Conservation (phyloP, 2,329 filamentous ascomycete genomes). For the Clonostachys sp. region DNA sequence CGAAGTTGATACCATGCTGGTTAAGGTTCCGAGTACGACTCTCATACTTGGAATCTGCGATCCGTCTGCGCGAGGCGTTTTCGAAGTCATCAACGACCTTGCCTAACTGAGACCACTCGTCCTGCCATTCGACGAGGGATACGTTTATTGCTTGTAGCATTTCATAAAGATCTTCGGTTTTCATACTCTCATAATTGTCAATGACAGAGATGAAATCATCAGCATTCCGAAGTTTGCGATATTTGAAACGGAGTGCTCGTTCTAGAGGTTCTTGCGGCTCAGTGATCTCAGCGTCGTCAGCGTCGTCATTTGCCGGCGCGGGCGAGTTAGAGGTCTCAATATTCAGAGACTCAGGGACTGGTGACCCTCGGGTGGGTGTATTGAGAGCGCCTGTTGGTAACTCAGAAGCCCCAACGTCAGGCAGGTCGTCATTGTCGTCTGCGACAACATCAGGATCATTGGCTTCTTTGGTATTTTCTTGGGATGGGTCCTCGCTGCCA, state of each 20-base stretch:
- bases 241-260: constrained; percentile 29
- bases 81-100: constrained; percentile 53
- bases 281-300: constrained; percentile 25
- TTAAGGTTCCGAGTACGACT: constrained; percentile 35
- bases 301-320: constrained; percentile 26
- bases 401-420: constrained; percentile 19
- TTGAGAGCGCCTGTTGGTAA: constrained; percentile 28
- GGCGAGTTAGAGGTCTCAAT: constrained; percentile 29
- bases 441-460: constrained; percentile 8
- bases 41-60: constrained; percentile 42
- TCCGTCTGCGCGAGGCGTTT: constrained; percentile 45
- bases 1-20: constrained; percentile 33
- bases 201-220: constrained; percentile 43
- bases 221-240: constrained; percentile 44
- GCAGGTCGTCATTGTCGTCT: constrained; percentile 23
- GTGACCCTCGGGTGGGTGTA: constrained; percentile 31
- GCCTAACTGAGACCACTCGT: constrained; percentile 46
- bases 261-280: constrained; percentile 24
- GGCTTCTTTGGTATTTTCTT: constrained; percentile 16
- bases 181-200: constrained; percentile 44
- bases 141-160: constrained; percentile 37
- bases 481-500: constrained; percentile 18
- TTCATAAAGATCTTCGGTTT: constrained; percentile 37
- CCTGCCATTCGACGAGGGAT: constrained; percentile 45
- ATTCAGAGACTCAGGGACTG: constrained; percentile 28